A percentile compares a stretch with the other conserved stretches of the same genome.
These are phyloP conservation scores for Hericium coralloides DNA, from an alignment of 768 basidiomycete species.

Conservation along the genomic window DNA sequence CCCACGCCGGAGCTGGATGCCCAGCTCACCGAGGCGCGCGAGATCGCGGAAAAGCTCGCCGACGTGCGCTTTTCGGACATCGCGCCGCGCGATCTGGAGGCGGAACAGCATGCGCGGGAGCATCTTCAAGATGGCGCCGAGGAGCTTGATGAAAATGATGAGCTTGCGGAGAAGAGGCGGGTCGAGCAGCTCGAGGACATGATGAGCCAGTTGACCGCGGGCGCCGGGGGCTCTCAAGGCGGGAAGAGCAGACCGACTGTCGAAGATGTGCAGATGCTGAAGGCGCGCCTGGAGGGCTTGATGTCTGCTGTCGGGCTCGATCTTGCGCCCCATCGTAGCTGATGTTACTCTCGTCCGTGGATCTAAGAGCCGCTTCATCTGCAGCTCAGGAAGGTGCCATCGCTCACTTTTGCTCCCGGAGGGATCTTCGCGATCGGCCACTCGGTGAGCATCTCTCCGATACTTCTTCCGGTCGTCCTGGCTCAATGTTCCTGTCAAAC, in stretches of 20 bases:
- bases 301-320: background rate
- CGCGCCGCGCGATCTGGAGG: constrained; percentile 66
- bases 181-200: constrained; percentile 5
- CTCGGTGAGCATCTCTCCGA: too few species aligned
- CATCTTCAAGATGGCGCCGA: constrained; percentile 40
- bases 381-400: background rate
- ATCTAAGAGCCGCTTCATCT: background rate
- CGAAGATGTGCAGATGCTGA: background rate
- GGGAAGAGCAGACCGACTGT: background rate
- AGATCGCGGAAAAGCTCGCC: constrained; percentile 47
- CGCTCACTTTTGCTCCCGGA: too few species aligned
- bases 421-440: too few species aligned
- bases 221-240: background rate
- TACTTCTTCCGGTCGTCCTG: too few species aligned
- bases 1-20: constrained; percentile 10
- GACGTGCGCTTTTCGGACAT: constrained; percentile 62
- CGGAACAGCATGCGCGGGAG: constrained; percentile 65
- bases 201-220: background rate
- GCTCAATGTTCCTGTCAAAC: too few species aligned
- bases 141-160: constrained; percentile 13
- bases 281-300: background rate
- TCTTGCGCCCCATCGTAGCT: background rate
- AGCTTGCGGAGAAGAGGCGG: constrained; percentile 1
- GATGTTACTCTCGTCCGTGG: background rate
- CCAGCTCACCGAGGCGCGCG: constrained; percentile 37